These are phyloP conservation scores for Hemisphaericaspora lyxosophila DNA, from an alignment of 1,139 yeast species.

Conservation along the genomic window DNA sequence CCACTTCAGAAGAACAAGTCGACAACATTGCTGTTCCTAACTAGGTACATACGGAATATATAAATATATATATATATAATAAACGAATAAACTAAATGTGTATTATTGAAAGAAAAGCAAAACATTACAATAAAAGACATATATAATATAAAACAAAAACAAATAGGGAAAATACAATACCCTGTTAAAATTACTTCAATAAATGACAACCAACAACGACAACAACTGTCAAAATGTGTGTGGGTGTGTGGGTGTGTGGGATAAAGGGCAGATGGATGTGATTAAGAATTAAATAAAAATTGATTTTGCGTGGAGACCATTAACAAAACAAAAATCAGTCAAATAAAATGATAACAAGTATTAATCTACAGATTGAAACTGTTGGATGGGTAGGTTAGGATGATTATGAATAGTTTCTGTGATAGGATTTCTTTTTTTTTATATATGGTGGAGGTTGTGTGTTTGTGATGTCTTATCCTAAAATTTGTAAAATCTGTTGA, in stretches of 20 bases:
- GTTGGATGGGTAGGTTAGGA: too few relatives aligned
- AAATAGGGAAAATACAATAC: not conserved
- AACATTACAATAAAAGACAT: too few relatives aligned
- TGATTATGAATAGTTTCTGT: too few relatives aligned
- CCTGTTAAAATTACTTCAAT: not conserved
- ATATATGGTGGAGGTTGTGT: not conserved
- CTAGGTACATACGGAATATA: not conserved
- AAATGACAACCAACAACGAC: not conserved
- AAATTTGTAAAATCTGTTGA: conserved; percentile 68
- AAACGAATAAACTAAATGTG: not conserved
- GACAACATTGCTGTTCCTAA: not conserved
- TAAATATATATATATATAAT: not conserved
- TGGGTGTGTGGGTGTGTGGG: not conserved
- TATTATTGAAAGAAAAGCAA: not conserved
- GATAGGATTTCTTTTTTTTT: too few relatives aligned
- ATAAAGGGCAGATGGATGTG: not conserved
- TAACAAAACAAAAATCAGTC: too few relatives aligned
- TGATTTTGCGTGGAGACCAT: too few relatives aligned
- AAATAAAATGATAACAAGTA: too few relatives aligned
- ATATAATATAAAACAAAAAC: not conserved
- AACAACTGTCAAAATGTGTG: not conserved
- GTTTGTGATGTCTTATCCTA: conserved; percentile 26
- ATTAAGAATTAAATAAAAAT: not conserved
- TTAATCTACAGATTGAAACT: too few relatives aligned
- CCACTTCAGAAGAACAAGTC: not conserved